These are phyloP conservation scores for Ascobolus immersus DNA, from an alignment of 495 filamentous ascomycete genomes.

Conservation along the genomic window DNA sequence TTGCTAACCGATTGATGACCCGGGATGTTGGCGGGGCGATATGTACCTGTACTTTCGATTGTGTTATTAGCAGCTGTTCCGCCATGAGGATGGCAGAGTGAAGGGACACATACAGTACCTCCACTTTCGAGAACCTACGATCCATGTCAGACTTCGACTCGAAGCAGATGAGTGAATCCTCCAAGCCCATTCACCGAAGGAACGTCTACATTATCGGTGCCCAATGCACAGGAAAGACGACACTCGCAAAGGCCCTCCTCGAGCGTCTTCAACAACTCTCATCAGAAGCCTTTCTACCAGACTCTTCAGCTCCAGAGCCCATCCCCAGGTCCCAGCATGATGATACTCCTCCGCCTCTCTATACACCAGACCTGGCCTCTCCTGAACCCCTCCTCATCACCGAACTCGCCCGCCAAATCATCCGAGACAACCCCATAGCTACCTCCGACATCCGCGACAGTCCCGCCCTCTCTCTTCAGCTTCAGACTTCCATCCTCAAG, in stretches of 20 bases:
- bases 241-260: conserved; percentile 20
- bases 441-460: conserved; percentile 19
- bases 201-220: conserved; percentile 27
- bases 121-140: too few species aligned
- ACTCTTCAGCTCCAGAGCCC: not conserved
- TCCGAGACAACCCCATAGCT: conserved; percentile 19
- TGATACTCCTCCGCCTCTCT: too few species aligned
- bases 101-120: too few species aligned
- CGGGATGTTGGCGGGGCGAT: too few species aligned
- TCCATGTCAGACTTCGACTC: not conserved
- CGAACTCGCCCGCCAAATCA: conserved; percentile 24
- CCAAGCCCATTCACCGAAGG: not conserved
- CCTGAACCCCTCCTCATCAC: conserved; percentile 18
- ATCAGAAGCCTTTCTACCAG: not conserved
- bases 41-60: too few species aligned
- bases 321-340: too few species aligned
- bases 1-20: too few species aligned
- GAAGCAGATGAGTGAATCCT: conserved; percentile 3
- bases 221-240: conserved; percentile 28
- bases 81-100: too few species aligned
- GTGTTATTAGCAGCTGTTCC: too few species aligned
- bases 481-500: conserved; percentile 23
- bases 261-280: conserved; percentile 11
- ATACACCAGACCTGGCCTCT: not conserved
- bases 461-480: conserved; percentile 14